A percentile compares a stretch with the other conserved stretches of the same genome.
Conservation (phyloP, 768 basidiomycete genomes). For the Melanogaster broomeanus region DNA sequence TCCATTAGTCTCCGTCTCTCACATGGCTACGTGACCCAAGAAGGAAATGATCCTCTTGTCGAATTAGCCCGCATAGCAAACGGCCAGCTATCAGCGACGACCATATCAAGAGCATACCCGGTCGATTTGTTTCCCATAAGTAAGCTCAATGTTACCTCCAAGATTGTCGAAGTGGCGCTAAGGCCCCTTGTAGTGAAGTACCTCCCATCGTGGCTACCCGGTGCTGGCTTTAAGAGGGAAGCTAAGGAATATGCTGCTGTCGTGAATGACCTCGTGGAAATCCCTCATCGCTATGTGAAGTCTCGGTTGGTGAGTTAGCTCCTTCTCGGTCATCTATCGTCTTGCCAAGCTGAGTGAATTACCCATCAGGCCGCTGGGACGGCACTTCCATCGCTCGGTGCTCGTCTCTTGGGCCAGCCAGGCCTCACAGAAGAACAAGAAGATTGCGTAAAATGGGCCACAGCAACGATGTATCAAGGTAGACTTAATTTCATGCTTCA, state of each 20-base stretch:
- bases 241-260: conserved; percentile 11
- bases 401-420: conserved; percentile 6
- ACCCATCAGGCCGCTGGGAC: conserved; percentile 13
- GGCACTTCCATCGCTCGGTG: conserved; percentile 14
- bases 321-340: neutral
- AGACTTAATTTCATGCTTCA: neutral
- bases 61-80: conserved; percentile 28
- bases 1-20: conserved; percentile 36
- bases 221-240: conserved; percentile 17
- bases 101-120: neutral
- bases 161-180: neutral
- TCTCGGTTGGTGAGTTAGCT: conserved; percentile 15
- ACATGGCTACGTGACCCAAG: conserved; percentile 41
- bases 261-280: conserved; percentile 1
- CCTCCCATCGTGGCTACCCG: conserved; percentile 23
- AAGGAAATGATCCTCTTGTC: conserved; percentile 39
- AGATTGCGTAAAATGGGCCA: conserved; percentile 20
- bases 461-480: conserved; percentile 14
- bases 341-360: neutral
- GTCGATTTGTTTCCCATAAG: conserved; percentile 21
- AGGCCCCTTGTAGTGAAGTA: conserved; percentile 22
- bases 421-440: conserved; percentile 11
- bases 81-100: conserved; percentile 17
- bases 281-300: conserved; percentile 10
- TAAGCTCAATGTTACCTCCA: neutral